phyloP scores from a whole-genome alignment of 768 basidiomycete genomes.

The Psilocybe cubensis region DNA sequence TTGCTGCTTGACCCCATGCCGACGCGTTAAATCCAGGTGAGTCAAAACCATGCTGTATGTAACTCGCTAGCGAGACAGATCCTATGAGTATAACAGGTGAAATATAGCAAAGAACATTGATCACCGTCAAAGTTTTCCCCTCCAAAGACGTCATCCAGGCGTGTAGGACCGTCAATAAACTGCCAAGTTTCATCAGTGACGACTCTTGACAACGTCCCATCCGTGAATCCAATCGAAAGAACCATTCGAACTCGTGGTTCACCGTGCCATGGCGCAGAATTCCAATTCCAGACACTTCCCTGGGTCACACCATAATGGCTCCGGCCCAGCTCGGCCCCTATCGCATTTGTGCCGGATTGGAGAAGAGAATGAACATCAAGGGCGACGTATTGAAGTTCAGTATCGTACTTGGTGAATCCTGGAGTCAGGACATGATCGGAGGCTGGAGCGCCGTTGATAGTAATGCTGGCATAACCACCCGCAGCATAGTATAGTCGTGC shows the following conservation, averaged over 20 bases:
- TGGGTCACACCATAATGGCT: slow-evolving; percentile 33
- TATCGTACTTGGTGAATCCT: slow-evolving; percentile 34
- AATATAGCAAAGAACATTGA: not conserved
- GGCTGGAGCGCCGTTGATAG: slow-evolving; percentile 28
- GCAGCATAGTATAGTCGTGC: slow-evolving; percentile 32
- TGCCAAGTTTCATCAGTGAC: slow-evolving; percentile 26
- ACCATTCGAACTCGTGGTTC: slow-evolving; percentile 28
- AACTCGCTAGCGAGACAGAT: slow-evolving; percentile 26
- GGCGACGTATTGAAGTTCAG: slow-evolving; percentile 27
- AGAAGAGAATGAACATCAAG: slow-evolving; percentile 27
- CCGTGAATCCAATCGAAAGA: slow-evolving; percentile 27
- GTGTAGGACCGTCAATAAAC: slow-evolving; percentile 29
- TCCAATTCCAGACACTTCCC: slow-evolving; percentile 34
- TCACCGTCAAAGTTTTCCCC: slow-evolving; percentile 34
- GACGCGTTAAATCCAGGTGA: slow-evolving; percentile 21
- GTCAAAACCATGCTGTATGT: slow-evolving; percentile 23
- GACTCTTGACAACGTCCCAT: slow-evolving; percentile 24
- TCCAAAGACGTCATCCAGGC: slow-evolving; percentile 32
- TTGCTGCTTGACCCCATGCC: slow-evolving; percentile 24
- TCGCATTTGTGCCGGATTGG: slow-evolving; percentile 20
- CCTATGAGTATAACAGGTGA: not conserved
- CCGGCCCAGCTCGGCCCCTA: slow-evolving; percentile 29
- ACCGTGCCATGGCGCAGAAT: slow-evolving; percentile 31
- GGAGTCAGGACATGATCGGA: slow-evolving; percentile 31
- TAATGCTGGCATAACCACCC: slow-evolving; percentile 31